These are phyloP conservation scores for Cyphellophora attinorum DNA, from an alignment of 2,329 filamentous ascomycete species.

Conservation along the genomic window DNA sequence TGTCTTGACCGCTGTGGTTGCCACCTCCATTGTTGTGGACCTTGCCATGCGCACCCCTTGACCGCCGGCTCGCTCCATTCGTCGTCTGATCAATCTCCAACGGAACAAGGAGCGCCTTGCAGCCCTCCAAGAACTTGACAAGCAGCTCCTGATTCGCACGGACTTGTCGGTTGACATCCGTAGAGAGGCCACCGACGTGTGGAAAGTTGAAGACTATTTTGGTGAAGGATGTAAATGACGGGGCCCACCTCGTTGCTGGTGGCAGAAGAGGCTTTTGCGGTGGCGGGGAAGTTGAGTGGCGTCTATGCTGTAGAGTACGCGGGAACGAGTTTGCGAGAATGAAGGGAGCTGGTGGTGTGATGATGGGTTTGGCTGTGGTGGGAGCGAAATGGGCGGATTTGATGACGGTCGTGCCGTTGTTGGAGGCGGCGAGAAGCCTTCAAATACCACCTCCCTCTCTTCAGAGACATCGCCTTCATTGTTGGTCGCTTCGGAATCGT, in stretches of 20 bases:
- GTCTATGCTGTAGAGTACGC: constrained; percentile 32
- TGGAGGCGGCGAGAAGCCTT: constrained; percentile 15
- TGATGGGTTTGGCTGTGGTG: no score
- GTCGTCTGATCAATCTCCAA: constrained; percentile 17
- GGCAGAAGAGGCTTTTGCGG: constrained; percentile 12
- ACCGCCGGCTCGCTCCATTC: no score
- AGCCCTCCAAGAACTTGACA: constrained; percentile 38
- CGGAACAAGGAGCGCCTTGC: constrained; percentile 26
- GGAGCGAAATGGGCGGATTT: constrained; percentile 4
- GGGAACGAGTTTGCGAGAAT: not conserved
- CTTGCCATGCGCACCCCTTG: no score
- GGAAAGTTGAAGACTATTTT: constrained; percentile 93
- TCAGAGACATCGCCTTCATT: constrained; percentile 1
- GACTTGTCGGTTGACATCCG: constrained; percentile 89
- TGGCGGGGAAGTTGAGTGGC: constrained; percentile 30
- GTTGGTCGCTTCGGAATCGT: not conserved
- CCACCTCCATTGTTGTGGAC: no score
- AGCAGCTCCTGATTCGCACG: constrained; percentile 67
- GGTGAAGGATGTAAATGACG: no score
- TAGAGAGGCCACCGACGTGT: constrained; percentile 84
- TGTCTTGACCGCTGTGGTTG: constrained; percentile 8
- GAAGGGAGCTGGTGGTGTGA: constrained; percentile 3
- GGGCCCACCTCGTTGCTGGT: no score
- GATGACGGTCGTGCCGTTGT: not conserved
- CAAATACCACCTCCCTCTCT: constrained; percentile 7